phyloP scores from a whole-genome alignment of 441 rosid species.

The Dalechampia spathulata region DNA sequence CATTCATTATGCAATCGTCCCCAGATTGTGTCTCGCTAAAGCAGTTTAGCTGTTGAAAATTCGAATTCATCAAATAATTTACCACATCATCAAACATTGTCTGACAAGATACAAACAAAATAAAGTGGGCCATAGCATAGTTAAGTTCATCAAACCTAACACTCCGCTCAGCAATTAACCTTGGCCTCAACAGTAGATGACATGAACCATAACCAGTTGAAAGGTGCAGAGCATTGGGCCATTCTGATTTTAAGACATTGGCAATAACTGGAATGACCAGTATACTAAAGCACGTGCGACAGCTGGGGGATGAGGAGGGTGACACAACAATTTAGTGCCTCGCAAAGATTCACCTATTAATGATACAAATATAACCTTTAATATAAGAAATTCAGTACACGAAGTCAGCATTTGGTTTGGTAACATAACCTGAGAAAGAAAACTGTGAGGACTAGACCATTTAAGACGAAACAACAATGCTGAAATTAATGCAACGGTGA shows the following conservation, averaged over 20 bases:
- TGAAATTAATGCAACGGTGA: too few species aligned
- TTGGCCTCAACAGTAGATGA: conserved; percentile 2
- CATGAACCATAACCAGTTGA: conserved; percentile 7
- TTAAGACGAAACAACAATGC: too few species aligned
- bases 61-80: background rate
- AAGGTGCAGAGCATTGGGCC: conserved; percentile 24
- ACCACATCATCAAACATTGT: conserved; percentile 7
- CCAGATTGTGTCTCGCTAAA: too few species aligned
- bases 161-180: conserved; percentile 11
- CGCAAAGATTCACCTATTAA: conserved; percentile 32
- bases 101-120: conserved; percentile 2
- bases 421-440: background rate
- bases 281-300: conserved; percentile 20
- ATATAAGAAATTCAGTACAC: background rate
- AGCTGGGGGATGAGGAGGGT: conserved; percentile 15
- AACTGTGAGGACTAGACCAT: too few species aligned
- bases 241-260: conserved; percentile 15
- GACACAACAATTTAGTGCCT: conserved; percentile 13
- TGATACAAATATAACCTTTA: conserved; percentile 12
- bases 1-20: background rate
- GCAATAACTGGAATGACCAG: conserved; percentile 18
- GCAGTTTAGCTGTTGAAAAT: too few species aligned
- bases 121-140: conserved; percentile 23
- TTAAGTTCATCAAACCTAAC: conserved; percentile 25
- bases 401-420: background rate